Base-by-base conservation (phyloP, 176 grass and related monocot species). In the Lolium perenne region DNA sequence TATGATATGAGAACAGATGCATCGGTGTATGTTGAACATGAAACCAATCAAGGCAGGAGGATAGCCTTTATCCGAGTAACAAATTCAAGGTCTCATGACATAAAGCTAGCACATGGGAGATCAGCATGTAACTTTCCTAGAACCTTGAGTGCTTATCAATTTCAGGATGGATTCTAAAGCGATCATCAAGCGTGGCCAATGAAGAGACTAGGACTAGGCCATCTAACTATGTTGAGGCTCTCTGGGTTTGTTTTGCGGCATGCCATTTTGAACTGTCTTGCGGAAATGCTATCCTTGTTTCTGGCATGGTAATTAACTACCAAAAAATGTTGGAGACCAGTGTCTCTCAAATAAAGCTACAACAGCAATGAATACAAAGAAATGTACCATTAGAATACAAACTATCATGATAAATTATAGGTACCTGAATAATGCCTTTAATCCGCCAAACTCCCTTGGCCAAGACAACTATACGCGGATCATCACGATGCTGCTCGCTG, bases 381-480 rank as follows among this genome's bases (percentile, higher is more conserved):
- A 20, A 25, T 48, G 23, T 38, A 64, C 15, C 26, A 74, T 47
- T 65, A 65, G 40, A 32, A 81, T 51, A 10, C 47, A 60, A 22
- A 63, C 61, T 74, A 81, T 38, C 6, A 73, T 10, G 55, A 72
- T 53, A 25, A 68, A 2, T 15, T 51, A 69, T 16, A 60, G 4
- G 18, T 79, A 88, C 87, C 80, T 88, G 71, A 61, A 84, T 88
- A n/a, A 78, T 84, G 20, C 81, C 87, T 40, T 88, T 88, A 18
- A 88, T 79, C 73, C 80, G 64, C 87, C 87, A 88, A 69, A 71
- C 80, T 59, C 87, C 74, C 26, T 45, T 76, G 61, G 13, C 25
- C 45, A 71, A 83, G 72, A 83, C 22, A 4, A 88, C 74, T 38
- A 88, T 63, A 32, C 41, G 49, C 10, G 72, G 23, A 62, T 88